These are phyloP conservation scores for Globisporangium splendens DNA, from an alignment of 352 stramenopile species.

Conservation along the genomic window DNA sequence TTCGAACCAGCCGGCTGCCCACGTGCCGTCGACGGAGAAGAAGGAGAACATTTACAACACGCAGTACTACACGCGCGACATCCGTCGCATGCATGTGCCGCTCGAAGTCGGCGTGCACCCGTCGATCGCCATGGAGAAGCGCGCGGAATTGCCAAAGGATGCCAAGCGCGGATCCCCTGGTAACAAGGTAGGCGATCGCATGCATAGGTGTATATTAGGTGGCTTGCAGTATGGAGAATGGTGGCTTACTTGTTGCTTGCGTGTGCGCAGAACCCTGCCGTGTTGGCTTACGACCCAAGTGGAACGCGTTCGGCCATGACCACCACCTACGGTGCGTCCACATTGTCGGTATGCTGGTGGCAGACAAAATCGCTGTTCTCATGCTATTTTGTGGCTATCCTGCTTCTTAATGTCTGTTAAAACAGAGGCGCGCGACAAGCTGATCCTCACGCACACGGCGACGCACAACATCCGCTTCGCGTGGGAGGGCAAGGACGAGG, in stretches of 20 bases:
- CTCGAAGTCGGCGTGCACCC: slow-evolving; percentile 73
- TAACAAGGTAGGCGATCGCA: slow-evolving; percentile 80
- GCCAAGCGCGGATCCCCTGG: slow-evolving; percentile 66
- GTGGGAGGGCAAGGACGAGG: slow-evolving; percentile 70
- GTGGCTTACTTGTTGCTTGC: neutral
- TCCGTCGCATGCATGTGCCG: slow-evolving; percentile 62
- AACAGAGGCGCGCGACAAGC: slow-evolving; percentile 59
- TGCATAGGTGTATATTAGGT: too few relatives aligned
- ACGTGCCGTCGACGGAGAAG: slow-evolving; percentile 64
- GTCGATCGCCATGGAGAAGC: slow-evolving; percentile 53
- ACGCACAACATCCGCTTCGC: slow-evolving; percentile 83
- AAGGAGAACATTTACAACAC: slow-evolving; percentile 87
- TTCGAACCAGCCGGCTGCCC: slow-evolving; percentile 57
- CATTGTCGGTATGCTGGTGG: neutral
- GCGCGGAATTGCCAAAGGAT: slow-evolving; percentile 60
- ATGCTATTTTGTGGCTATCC: neutral
- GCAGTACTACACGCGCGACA: slow-evolving; percentile 88
- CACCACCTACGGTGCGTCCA: slow-evolving; percentile 58
- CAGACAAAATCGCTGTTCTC: neutral
- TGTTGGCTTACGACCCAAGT: slow-evolving; percentile 80
- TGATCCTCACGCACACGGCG: slow-evolving; percentile 63
- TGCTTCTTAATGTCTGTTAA: neutral
- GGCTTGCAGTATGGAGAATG: too few relatives aligned
- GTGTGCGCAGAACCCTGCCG: slow-evolving; percentile 60
- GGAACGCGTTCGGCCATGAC: slow-evolving; percentile 86